phyloP scores from a whole-genome alignment of 345 rosid species.

The Eucalyptus pumila region DNA sequence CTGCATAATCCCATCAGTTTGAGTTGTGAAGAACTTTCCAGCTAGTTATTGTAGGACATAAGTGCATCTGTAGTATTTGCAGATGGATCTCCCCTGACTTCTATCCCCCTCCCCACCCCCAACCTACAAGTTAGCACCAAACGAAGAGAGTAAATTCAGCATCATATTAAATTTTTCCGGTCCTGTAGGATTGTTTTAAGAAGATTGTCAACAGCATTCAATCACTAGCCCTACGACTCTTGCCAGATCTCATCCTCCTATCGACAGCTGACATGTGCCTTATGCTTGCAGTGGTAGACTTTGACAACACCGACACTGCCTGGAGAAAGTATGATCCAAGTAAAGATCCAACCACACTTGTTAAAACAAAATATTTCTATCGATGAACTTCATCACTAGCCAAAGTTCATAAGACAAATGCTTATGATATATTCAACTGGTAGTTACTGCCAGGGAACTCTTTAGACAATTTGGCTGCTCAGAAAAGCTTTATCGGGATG shows the following conservation, averaged over 20 bases:
- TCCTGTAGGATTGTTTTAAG: not conserved
- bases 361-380: not conserved
- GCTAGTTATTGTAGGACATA: not conserved
- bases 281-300: conserved; percentile 44
- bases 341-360: conserved; percentile 8
- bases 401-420: not conserved
- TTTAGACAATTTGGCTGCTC: conserved; percentile 52
- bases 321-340: conserved; percentile 64
- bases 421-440: conserved; percentile 19
- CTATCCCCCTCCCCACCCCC: not conserved
- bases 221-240: not conserved
- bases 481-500: conserved; percentile 29
- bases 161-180: not conserved
- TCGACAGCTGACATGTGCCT: not conserved
- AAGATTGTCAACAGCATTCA: not conserved
- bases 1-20: not conserved
- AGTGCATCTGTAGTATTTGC: not conserved
- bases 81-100: not conserved
- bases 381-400: not conserved
- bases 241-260: not conserved
- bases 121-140: not conserved
- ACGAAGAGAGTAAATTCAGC: not conserved
- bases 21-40: not conserved
- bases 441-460: conserved; percentile 65
- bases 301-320: conserved; percentile 55